Conservation (phyloP, 805 yeast species). For the Lipomyces starkeyi region DNA sequence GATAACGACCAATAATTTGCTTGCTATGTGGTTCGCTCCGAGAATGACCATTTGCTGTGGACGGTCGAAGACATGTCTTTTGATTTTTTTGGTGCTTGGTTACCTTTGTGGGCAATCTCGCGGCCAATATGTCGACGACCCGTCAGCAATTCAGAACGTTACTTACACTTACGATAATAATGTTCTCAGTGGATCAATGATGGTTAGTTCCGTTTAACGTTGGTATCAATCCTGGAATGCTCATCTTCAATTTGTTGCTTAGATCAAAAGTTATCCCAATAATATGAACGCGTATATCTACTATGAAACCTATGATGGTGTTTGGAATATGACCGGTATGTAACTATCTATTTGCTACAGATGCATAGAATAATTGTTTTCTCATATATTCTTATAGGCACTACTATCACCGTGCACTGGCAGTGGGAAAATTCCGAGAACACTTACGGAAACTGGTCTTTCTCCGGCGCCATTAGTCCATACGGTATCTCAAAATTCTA, state of each 20-base stretch:
- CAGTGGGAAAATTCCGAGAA: neutral
- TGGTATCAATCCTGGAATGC: neutral
- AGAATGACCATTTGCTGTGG: neutral
- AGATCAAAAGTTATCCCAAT: neutral
- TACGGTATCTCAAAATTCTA: conserved; percentile 4
- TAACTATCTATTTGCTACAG: neutral
- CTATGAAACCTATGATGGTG: neutral
- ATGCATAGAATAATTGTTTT: neutral
- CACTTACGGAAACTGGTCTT: conserved; percentile 9
- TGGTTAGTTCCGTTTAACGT: neutral
- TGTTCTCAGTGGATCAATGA: conserved; percentile 1
- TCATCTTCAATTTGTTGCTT: neutral
- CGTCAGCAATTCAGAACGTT: conserved; percentile 1
- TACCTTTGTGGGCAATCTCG: neutral
- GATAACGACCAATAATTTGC: too few species aligned
- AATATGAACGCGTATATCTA: conserved; percentile 3
- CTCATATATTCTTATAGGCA: neutral
- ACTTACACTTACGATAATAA: neutral
- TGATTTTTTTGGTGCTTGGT: neutral
- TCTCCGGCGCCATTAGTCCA: neutral
- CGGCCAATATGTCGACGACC: conserved; percentile 6
- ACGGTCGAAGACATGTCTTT: neutral
- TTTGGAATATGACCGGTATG: conserved; percentile 4
- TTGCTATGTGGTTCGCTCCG: neutral
- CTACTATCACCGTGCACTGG: conserved; percentile 4